Evolutionary conservation across 345 rosid species (phyloP).

Genomic region (Tarenaya hassleriana): DNA sequence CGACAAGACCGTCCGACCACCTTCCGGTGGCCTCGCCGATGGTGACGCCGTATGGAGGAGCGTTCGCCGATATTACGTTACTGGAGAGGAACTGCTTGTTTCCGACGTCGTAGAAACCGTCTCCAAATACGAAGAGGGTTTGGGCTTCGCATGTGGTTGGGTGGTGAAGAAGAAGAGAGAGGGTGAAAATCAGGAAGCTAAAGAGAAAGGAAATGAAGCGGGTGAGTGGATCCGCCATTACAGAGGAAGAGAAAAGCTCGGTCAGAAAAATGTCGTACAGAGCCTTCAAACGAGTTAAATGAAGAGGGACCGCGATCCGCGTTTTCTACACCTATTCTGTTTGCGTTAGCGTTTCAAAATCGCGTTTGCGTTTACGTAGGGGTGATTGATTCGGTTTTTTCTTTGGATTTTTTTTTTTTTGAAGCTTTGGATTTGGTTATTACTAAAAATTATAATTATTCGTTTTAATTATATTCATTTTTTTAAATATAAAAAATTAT

Average conservation of each 20-base stretch:
- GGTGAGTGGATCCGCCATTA: slow-evolving; percentile 21
- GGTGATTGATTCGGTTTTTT: no score
- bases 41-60: slow-evolving; percentile 34
- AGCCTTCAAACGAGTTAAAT: no score
- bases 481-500: no score
- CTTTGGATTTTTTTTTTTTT: no score
- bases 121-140: slow-evolving; percentile 29
- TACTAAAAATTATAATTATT: no score
- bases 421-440: no score
- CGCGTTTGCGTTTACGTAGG: no score
- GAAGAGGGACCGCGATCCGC: no score
- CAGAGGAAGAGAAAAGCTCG: background rate
- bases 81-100: slow-evolving; percentile 28
- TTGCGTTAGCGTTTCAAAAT: no score
- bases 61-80: slow-evolving; percentile 22
- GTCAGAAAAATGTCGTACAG: background rate
- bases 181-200: background rate
- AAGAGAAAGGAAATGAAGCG: background rate
- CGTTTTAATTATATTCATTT: no score
- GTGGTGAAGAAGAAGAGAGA: slow-evolving; percentile 23
- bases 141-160: slow-evolving; percentile 10
- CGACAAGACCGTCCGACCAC: slow-evolving; percentile 18
- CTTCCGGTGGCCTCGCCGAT: slow-evolving; percentile 32
- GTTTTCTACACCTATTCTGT: no score
- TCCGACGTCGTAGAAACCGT: slow-evolving; percentile 30